Conservation (phyloP, 2,329 filamentous ascomycete species). For the Xenoacremonium recifei region DNA sequence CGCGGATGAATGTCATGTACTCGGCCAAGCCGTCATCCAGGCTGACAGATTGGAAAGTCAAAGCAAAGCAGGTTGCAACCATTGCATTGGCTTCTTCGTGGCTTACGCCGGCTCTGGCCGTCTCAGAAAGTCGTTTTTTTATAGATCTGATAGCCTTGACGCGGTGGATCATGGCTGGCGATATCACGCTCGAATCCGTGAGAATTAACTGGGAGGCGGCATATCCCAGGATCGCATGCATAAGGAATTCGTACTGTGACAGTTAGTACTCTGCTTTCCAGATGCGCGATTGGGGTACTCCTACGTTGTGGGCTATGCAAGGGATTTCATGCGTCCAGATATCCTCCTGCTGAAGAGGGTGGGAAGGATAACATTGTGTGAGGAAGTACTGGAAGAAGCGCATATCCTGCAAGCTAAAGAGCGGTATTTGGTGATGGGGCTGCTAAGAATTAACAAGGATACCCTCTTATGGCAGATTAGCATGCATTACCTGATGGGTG, state of each 20-base stretch:
- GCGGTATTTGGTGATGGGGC: constrained; percentile 56
- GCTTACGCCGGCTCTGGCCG: constrained; percentile 37
- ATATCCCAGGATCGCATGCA: constrained; percentile 69
- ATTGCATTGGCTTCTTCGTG: constrained; percentile 58
- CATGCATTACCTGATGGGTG: constrained; percentile 44
- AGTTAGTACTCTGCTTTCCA: constrained; percentile 7
- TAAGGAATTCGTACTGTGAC: constrained; percentile 61
- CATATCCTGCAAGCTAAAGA: constrained; percentile 64
- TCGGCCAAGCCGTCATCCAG: constrained; percentile 59
- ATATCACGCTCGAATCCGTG: constrained; percentile 48
- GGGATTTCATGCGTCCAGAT: constrained; percentile 68
- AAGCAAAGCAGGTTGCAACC: constrained; percentile 57
- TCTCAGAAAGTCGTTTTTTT: constrained; percentile 50
- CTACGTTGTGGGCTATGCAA: constrained; percentile 63
- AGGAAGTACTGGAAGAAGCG: constrained; percentile 68
- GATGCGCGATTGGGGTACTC: constrained; percentile 15
- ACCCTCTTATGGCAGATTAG: constrained; percentile 1
- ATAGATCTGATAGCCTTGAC: constrained; percentile 63
- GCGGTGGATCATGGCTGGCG: constrained; percentile 62
- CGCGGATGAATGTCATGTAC: constrained; percentile 60
- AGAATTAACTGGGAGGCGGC: constrained; percentile 63
- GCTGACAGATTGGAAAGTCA: constrained; percentile 58
- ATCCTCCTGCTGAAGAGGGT: constrained; percentile 63
- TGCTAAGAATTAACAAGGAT: constrained; percentile 21
- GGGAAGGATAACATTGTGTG: constrained; percentile 58